Percentiles rank a stretch among this genome's conserved stretches.
These are phyloP conservation scores for Pichia sp. DNA, from an alignment of 1,139 yeast species.

Conservation along the genomic window DNA sequence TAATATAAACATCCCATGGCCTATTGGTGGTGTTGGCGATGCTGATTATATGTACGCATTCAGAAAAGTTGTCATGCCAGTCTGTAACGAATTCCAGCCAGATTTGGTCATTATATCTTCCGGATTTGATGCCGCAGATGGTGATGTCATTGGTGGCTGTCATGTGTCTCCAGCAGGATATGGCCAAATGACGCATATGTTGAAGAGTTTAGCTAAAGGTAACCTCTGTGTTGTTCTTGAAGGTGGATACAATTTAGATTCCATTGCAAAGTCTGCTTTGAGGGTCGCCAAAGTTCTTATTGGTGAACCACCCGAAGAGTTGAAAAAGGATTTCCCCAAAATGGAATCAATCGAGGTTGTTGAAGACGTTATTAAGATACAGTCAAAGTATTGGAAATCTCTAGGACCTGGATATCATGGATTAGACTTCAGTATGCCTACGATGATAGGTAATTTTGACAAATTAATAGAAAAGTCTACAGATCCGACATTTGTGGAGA, in stretches of 20 bases:
- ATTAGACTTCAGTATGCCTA: slow-evolving; percentile 26
- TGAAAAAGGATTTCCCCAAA: slow-evolving; percentile 54
- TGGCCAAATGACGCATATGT: slow-evolving; percentile 91
- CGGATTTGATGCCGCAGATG: slow-evolving; percentile 98
- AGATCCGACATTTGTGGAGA: slow-evolving; percentile 31
- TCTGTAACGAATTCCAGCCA: slow-evolving; percentile 84
- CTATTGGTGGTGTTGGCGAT: slow-evolving; percentile 87
- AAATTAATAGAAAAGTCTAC: slow-evolving; percentile 14
- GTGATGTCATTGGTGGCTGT: slow-evolving; percentile 97
- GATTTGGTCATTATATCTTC: slow-evolving; percentile 89
- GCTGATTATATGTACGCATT: slow-evolving; percentile 95
- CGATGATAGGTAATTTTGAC: slow-evolving; percentile 24
- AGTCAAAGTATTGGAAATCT: slow-evolving; percentile 83
- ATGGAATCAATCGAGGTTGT: slow-evolving; percentile 77
- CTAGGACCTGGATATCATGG: slow-evolving; percentile 60
- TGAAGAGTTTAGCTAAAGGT: slow-evolving; percentile 83
- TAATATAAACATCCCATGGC: slow-evolving; percentile 92
- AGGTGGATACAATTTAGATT: slow-evolving; percentile 93
- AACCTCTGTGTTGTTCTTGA: slow-evolving; percentile 84
- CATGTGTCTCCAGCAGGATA: slow-evolving; percentile 94
- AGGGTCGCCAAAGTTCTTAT: slow-evolving; percentile 87
- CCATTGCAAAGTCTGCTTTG: slow-evolving; percentile 84
- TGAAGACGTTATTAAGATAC: slow-evolving; percentile 73
- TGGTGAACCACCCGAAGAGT: slow-evolving; percentile 91
- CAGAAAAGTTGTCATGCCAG: slow-evolving; percentile 80